Conservation (phyloP, 2,329 filamentous ascomycete genomes). For the Pyricularia sp. region DNA sequence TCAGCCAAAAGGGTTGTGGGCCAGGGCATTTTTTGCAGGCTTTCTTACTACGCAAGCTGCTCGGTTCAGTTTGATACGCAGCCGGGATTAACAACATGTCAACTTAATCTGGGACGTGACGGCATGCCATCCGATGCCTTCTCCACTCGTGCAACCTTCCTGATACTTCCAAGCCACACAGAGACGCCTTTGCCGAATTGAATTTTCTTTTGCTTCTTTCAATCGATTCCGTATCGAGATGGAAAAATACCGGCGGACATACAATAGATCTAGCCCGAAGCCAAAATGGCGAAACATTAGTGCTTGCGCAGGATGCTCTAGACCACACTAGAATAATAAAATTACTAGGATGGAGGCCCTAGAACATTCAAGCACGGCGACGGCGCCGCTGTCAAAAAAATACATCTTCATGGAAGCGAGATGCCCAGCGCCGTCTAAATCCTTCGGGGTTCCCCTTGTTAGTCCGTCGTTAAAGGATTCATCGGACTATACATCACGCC, state of each 20-base stretch:
- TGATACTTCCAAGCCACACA: background rate
- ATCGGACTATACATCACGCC: background rate
- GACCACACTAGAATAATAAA: background rate
- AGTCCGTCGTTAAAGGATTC: background rate
- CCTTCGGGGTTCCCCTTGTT: background rate
- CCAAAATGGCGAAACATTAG: background rate
- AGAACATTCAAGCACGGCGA: background rate
- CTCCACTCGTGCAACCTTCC: background rate
- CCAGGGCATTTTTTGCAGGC: background rate
- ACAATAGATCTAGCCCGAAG: background rate
- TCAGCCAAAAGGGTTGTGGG: background rate
- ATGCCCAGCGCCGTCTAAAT: background rate
- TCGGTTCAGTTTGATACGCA: background rate
- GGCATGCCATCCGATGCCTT: background rate
- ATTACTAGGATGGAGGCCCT: background rate
- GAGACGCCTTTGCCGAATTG: background rate
- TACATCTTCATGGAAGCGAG: background rate
- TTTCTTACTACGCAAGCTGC: background rate
- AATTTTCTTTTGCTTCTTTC: background rate
- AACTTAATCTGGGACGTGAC: background rate
- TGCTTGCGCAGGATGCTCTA: background rate
- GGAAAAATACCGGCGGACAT: no score
- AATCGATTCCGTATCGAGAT: no score
- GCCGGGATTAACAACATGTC: background rate
- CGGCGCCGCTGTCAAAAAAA: background rate